phyloP scores from a whole-genome alignment of 1,139 yeast species.

The Suhomyces chickasaworum region DNA sequence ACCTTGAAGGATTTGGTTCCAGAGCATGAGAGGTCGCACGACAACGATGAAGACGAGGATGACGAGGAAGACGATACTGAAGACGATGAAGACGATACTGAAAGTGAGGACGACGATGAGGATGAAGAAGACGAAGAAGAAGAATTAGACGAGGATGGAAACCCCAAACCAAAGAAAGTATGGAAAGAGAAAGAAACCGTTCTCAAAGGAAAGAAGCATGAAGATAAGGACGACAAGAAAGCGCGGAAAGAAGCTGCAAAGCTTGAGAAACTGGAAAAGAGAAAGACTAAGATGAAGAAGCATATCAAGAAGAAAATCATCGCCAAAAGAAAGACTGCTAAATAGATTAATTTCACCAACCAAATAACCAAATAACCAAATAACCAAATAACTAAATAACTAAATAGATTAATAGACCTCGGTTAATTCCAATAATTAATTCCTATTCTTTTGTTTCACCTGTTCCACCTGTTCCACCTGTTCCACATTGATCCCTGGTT shows the following conservation, averaged over 20 bases:
- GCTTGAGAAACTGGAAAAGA: conserved; percentile 80
- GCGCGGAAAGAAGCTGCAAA: conserved; percentile 83
- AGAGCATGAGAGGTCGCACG: conserved; percentile 14
- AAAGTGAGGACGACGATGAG: conserved; percentile 25
- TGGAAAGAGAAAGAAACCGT: conserved; percentile 45
- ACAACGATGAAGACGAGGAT: conserved; percentile 30
- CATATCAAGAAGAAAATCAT: conserved; percentile 81
- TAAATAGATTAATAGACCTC: conserved; percentile 8
- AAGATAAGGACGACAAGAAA: conserved; percentile 83
- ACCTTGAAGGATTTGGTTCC: conserved; percentile 66
- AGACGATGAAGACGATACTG: conserved; percentile 38
- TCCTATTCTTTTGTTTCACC: too few species aligned
- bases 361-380: too few species aligned
- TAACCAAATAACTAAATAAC: too few species aligned
- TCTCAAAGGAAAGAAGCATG: conserved; percentile 72
- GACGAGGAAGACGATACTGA: conserved; percentile 12
- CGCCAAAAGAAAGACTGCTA: conserved; percentile 50
- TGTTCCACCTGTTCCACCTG: too few species aligned
- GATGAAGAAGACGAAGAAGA: conserved; percentile 32
- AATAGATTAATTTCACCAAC: conserved; percentile 9
- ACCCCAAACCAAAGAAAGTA: conserved; percentile 28
- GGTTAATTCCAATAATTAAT: too few species aligned
- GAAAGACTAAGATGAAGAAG: conserved; percentile 90
- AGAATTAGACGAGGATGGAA: conserved; percentile 36
- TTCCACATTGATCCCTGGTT: neutral